Percentiles rank a stretch among this genome's conserved stretches.
Conservation (phyloP, 2,329 filamentous ascomycete species). For the Exophiala alcalophila region DNA sequence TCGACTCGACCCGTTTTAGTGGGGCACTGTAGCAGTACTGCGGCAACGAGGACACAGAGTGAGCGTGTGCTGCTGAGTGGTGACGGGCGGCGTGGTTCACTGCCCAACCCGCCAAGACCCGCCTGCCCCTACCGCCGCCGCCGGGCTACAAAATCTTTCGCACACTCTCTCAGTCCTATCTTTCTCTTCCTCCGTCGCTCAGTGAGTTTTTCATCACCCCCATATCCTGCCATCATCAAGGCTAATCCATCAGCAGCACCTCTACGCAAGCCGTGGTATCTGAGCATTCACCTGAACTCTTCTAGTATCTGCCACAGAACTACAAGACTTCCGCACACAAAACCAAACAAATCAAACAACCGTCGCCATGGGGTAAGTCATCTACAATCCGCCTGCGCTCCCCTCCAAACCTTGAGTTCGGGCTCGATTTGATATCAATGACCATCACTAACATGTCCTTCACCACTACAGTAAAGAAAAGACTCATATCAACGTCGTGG, state of each 20-base stretch:
- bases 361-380: slow-evolving; percentile 61
- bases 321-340: slow-evolving; percentile 42
- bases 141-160: slow-evolving; percentile 30
- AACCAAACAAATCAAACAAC: slow-evolving; percentile 37
- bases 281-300: slow-evolving; percentile 46
- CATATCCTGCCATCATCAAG: slow-evolving; percentile 17
- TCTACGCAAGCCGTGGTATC: slow-evolving; percentile 54
- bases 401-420: slow-evolving; percentile 7
- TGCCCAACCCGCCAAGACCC: slow-evolving; percentile 20
- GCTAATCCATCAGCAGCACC: slow-evolving; percentile 42
- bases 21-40: background rate
- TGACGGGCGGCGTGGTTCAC: no score
- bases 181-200: slow-evolving; percentile 30
- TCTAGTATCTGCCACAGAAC: slow-evolving; percentile 49
- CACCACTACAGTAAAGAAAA: slow-evolving; percentile 75
- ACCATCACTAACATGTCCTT: slow-evolving; percentile 23
- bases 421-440: slow-evolving; percentile 24
- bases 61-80: no score
- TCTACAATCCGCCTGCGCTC: slow-evolving; percentile 23
- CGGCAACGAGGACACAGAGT: no score
- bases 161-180: slow-evolving; percentile 26
- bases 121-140: slow-evolving; percentile 18
- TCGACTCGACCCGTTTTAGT: no score
- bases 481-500: slow-evolving; percentile 95
- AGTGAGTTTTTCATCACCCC: slow-evolving; percentile 29